Base-by-base conservation (phyloP, 208 protist genomes). In the Novymonas esmeraldas region DNA sequence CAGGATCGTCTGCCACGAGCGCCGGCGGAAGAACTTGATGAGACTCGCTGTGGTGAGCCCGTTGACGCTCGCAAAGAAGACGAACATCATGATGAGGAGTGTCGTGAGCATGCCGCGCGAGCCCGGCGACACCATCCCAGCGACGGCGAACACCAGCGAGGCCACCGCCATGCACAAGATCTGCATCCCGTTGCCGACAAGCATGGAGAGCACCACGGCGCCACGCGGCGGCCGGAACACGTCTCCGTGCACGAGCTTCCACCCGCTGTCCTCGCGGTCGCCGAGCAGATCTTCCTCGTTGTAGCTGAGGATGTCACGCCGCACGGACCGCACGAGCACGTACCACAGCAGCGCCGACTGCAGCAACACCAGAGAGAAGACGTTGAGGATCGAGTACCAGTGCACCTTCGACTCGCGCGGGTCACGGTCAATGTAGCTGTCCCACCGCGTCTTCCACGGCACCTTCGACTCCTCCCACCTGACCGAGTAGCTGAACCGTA, bases 321-420 rank as follows among this genome's bases (percentile, higher is more conserved):
- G 87, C 28, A 99, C 84, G 2, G 94, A 96, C 6, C 95, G 78
- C 48, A 98, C 68, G 76, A 99, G 84, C 51, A 99, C 97, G 79
- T 98, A 95, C 24, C 95, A 97, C n/a, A 99, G 73, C 66, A 98
- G 93, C 38, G 66, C 62, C 6, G 94, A 90, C 16, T 98, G 86
- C 74, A 99, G 91, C 44, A 99, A 41, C 11, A 98, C 94, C 26
- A 98, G 93, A 48, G 98, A 86, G 9, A 98, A 83, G n/a, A 90
- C 97, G 84, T 98, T 99, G 44, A 98, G 58, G 55, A 98, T 97
- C 11, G 90, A 95, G 76, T 98, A 97, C 96, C 91, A 98, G 76
- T 98, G 97, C 50, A 98, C 84, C 52, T 87, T 63, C 5, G 78
- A 50, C 60, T 93, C 87, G 11, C 54, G 63, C 56, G 78, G 76